Evolutionary conservation across 306 rosid species (phyloP), one percentile per base, ranked within the genome.

Genomic region (Malus fusca): DNA sequence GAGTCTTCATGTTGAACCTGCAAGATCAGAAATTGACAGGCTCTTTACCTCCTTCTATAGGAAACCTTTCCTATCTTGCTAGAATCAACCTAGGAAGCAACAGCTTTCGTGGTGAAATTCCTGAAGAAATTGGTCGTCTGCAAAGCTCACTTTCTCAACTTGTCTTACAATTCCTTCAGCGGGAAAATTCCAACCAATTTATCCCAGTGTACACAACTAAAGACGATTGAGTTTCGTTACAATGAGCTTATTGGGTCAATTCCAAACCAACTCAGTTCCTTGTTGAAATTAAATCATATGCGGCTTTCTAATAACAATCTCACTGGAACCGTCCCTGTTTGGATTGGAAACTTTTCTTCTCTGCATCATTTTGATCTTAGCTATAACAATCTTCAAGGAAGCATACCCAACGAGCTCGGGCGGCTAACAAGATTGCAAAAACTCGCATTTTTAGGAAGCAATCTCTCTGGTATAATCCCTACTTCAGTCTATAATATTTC

Each of bases 251-350:
- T 5, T 48, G 55, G 55, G 6, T 48, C 55, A 18, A 15, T 48
- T 48, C 55, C 55, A 48, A 48, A 48, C 0, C 55, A 48, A 48
- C 55, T 48, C 8, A 1, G 21, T 15, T 48, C 55, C 5, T 15
- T 48, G 55, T 15, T 0, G 21, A 15, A 48, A 48, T 48, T 48
- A 48, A 14, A 2, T 0, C 21, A 0, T 15, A 17, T 48, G 55
- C 0, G 0, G 55, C 3, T 48, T 48, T 0, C 0, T 15, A 48
- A 0, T 0, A 48, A 48, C 55, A 48, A 0, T 15, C 21, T 48
- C 1, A 48, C 55, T 0, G 55, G 55, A 48, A 48, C 0, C 21
- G 4, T 48, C 21, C 21, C 21, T 1, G 4, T 0, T 15, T 48
- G 55, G 55, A 48, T 48, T 0, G 55, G 55, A 48, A 48, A 48